phyloP scores from a whole-genome alignment of 2,329 filamentous ascomycete species.

The Talaromyces sp. region DNA sequence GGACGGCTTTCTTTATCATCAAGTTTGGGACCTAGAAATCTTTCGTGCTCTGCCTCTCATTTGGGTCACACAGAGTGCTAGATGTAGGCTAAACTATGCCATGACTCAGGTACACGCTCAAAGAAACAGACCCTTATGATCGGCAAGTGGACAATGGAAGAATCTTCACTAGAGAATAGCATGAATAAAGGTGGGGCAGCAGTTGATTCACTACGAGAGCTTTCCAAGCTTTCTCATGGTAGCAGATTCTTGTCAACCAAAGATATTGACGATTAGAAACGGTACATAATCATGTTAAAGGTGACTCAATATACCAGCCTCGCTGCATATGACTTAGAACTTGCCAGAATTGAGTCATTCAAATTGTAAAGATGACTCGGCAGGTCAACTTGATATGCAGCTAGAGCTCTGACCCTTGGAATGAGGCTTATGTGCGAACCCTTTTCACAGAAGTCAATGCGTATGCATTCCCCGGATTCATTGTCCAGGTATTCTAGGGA shows the following conservation, averaged over 20 bases:
- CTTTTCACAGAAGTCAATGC: background rate
- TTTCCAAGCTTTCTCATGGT: background rate
- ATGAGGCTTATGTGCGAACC: background rate
- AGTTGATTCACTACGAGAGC: background rate
- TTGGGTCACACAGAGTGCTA: background rate
- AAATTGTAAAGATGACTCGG: background rate
- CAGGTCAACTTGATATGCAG: background rate
- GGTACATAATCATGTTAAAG: background rate
- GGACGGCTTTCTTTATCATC: background rate
- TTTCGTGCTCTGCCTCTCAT: background rate
- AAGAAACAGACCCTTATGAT: background rate
- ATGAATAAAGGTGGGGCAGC: background rate
- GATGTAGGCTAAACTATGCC: background rate
- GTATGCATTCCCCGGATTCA: background rate
- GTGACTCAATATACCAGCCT: background rate
- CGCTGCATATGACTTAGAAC: background rate
- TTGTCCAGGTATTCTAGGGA: background rate
- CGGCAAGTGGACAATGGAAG: background rate
- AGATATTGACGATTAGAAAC: background rate
- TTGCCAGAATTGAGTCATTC: background rate
- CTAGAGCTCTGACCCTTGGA: background rate
- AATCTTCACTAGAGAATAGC: background rate
- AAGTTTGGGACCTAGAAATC: background rate
- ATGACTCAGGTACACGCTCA: background rate
- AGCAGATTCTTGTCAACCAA: background rate